Percentiles rank a stretch among this genome's conserved stretches.
Evolutionary conservation across 2,329 filamentous ascomycete genomes (phyloP).

Genomic region (Metarhizium guizhouense): DNA sequence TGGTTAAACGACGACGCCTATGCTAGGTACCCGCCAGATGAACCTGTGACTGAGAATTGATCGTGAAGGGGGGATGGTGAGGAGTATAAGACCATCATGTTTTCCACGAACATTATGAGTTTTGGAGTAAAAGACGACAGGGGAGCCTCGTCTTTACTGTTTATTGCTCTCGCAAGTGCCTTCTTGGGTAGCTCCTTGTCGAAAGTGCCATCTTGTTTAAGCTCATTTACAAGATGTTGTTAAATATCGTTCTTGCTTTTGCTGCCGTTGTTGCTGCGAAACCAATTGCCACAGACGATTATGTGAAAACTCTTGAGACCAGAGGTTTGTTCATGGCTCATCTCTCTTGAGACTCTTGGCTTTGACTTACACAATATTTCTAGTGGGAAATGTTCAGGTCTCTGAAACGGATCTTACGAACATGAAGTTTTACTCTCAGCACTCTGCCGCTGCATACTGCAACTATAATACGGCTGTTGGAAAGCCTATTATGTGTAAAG

Average conservation of each 20-base stretch:
- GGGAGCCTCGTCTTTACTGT: not conserved
- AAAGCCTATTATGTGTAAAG: slow-evolving; percentile 31
- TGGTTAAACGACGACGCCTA: not conserved
- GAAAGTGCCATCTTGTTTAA: not conserved
- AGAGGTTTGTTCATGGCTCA: slow-evolving; percentile 21
- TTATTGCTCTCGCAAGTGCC: not conserved
- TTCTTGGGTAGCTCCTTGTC: not conserved
- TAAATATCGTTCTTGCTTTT: slow-evolving; percentile 16
- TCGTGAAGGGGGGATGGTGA: not conserved
- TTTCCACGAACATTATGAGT: not conserved
- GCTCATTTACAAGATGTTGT: slow-evolving; percentile 11
- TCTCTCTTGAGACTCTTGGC: not conserved
- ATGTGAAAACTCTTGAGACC: slow-evolving; percentile 18
- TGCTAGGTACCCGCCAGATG: not conserved
- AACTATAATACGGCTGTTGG: slow-evolving; percentile 34
- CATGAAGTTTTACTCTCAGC: slow-evolving; percentile 41
- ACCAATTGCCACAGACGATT: slow-evolving; percentile 16
- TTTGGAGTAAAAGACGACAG: not conserved
- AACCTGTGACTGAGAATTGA: not conserved
- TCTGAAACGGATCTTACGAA: slow-evolving; percentile 24
- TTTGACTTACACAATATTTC: not conserved
- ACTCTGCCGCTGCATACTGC: slow-evolving; percentile 44
- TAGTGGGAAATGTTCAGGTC: slow-evolving; percentile 10
- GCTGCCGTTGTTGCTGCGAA: slow-evolving; percentile 17
- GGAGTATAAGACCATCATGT: not conserved